Evolutionary conservation across 495 filamentous ascomycete species (phyloP).

Genomic region (Aspergillus asperescens): DNA sequence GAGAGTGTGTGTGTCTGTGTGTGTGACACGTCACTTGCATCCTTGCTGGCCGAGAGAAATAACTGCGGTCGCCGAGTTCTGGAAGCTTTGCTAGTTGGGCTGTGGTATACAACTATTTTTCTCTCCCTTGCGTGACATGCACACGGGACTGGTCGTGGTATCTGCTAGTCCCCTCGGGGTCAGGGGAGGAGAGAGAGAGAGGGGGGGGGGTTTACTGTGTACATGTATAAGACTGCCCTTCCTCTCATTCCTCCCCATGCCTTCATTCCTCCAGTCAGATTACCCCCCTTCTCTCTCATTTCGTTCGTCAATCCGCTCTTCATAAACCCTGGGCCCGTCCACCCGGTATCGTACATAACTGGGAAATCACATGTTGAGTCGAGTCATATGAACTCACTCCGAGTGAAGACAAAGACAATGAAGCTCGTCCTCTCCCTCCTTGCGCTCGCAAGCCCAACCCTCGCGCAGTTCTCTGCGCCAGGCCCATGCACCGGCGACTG

Average conservation of each 20-base stretch:
- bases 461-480: conserved; percentile 43
- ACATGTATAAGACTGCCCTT: background rate
- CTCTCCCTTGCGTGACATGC: conserved; percentile 6
- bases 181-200: too few species aligned
- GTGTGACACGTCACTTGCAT: conserved; percentile 7
- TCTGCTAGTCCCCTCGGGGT: background rate
- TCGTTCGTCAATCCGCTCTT: too few species aligned
- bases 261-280: background rate
- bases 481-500: conserved; percentile 56
- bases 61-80: background rate
- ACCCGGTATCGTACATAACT: too few species aligned
- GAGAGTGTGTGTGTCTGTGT: too few species aligned
- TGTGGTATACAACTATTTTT: background rate
- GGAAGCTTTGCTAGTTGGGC: conserved; percentile 1
- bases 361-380: too few species aligned
- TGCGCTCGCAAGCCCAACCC: conserved; percentile 20
- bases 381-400: too few species aligned
- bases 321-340: background rate
- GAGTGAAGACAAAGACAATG: background rate
- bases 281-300: background rate
- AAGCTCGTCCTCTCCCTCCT: background rate
- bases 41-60: background rate
- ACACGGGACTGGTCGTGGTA: background rate
- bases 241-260: background rate
- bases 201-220: too few species aligned